Evolutionary conservation across 139 green algal genomes (phyloP).

Genomic region (Chlorella sorokiniana): DNA sequence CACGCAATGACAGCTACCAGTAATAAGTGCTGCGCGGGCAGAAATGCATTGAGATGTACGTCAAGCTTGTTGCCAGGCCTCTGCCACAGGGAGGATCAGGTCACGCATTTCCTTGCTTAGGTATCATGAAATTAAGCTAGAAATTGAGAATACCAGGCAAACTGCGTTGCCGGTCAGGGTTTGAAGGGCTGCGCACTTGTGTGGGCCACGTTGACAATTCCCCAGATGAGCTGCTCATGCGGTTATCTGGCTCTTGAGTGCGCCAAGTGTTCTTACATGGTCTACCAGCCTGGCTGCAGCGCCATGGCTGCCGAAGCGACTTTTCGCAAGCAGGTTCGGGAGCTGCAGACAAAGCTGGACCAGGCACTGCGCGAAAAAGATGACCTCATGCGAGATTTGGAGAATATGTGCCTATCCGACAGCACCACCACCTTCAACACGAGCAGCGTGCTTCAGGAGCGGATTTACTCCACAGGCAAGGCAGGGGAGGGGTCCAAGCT

Average conservation of each 20-base stretch:
- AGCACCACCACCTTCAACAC: constrained; percentile 39
- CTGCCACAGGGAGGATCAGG: too few species aligned
- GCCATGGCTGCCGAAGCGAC: not conserved
- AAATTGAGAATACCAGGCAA: not conserved
- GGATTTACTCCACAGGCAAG: constrained; percentile 47
- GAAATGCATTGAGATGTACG: too few species aligned
- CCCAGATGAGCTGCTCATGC: too few species aligned
- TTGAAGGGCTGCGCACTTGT: too few species aligned
- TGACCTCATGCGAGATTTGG: constrained; percentile 43
- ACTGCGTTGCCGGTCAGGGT: too few species aligned
- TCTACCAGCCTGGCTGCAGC: too few species aligned
- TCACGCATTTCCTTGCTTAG: too few species aligned
- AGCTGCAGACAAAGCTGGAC: constrained; percentile 36
- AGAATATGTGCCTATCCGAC: constrained; percentile 31
- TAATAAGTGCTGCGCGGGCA: not conserved
- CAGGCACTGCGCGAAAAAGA: constrained; percentile 28
- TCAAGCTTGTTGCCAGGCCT: too few species aligned
- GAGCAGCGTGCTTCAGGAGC: constrained; percentile 45
- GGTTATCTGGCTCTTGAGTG: too few species aligned
- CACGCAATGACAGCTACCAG: not conserved
- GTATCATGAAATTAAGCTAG: not conserved
- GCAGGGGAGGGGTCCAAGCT: not conserved
- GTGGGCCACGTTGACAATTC: too few species aligned
- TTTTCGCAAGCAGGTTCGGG: constrained; percentile 1
- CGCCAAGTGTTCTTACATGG: too few species aligned